These are phyloP conservation scores for Lipomyces orientalis DNA, from an alignment of 805 yeast genomes.

Conservation along the genomic window DNA sequence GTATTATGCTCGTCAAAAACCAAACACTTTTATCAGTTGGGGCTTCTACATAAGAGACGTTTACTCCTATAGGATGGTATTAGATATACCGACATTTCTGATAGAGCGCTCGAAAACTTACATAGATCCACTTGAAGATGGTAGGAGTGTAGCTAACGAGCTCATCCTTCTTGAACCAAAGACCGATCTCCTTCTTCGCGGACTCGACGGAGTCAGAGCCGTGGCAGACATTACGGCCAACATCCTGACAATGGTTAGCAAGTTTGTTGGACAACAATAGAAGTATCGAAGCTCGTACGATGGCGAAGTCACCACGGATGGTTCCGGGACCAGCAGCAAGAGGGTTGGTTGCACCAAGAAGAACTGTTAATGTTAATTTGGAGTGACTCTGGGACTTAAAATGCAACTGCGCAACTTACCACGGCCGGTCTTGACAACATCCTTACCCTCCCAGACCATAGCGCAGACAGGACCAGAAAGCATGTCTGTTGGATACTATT, in stretches of 20 bases:
- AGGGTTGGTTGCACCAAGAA: slow-evolving; percentile 99
- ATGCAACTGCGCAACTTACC: slow-evolving; percentile 39
- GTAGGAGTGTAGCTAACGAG: slow-evolving; percentile 89
- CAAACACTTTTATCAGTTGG: not conserved
- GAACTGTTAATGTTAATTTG: slow-evolving; percentile 44
- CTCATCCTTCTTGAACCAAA: slow-evolving; percentile 99
- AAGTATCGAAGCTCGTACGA: slow-evolving; percentile 44
- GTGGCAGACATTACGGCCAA: slow-evolving; percentile 99
- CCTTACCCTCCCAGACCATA: slow-evolving; percentile 99
- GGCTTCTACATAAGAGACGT: not conserved
- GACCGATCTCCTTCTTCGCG: slow-evolving; percentile 92
- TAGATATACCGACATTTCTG: not conserved
- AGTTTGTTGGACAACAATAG: not conserved
- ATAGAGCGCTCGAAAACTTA: not conserved
- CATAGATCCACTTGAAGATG: slow-evolving; percentile 84
- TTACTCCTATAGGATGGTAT: not conserved
- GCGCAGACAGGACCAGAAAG: slow-evolving; percentile 98
- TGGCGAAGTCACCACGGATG: slow-evolving; percentile 98
- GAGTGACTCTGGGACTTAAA: not conserved
- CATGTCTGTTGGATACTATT: slow-evolving; percentile 60
- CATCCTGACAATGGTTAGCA: slow-evolving; percentile 55
- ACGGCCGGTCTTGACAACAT: slow-evolving; percentile 98
- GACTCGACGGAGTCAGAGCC: slow-evolving; percentile 99
- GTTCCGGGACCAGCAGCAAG: slow-evolving; percentile 97
- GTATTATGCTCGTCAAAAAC: not conserved